Conservation (phyloP, 1,284 basidiomycete genomes). For the Fistulinella staudtii region DNA sequence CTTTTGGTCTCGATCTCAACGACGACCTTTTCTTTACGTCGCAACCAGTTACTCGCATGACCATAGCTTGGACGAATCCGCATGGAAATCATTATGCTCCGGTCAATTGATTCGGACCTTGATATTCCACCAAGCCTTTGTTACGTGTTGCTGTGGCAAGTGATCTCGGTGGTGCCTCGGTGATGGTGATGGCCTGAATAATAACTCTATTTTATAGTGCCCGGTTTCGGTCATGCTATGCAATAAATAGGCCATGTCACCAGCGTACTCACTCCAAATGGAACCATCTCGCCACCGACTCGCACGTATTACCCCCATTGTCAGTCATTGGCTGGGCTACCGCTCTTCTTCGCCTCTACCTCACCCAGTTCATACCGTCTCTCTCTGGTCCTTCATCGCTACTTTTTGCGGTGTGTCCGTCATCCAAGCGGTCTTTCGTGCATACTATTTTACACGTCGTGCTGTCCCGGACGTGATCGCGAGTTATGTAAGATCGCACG, state of each 20-base stretch:
- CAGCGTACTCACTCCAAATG: too few species aligned
- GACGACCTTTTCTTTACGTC: too few species aligned
- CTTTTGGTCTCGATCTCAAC: too few species aligned
- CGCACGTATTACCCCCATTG: neutral
- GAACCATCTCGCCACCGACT: neutral
- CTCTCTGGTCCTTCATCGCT: slow-evolving; percentile 43
- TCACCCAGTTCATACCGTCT: neutral
- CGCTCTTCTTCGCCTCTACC: slow-evolving; percentile 8
- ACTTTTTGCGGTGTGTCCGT: slow-evolving; percentile 55
- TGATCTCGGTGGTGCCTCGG: neutral
- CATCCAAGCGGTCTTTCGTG: slow-evolving; percentile 52
- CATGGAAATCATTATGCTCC: too few species aligned
- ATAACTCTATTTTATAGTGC: too few species aligned
- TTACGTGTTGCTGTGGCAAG: neutral
- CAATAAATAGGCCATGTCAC: neutral
- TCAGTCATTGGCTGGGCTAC: slow-evolving; percentile 17
- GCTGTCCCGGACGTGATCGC: slow-evolving; percentile 40
- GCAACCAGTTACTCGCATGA: too few species aligned
- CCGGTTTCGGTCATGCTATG: too few species aligned
- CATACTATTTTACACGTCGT: slow-evolving; percentile 45
- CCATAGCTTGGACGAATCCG: too few species aligned
- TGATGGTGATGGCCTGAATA: too few species aligned
- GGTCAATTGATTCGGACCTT: too few species aligned
- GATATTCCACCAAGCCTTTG: too few species aligned
- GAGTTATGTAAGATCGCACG: slow-evolving; percentile 17